These are phyloP conservation scores for Daldinia sp. DNA, from an alignment of 2,329 filamentous ascomycete species.

Conservation along the genomic window DNA sequence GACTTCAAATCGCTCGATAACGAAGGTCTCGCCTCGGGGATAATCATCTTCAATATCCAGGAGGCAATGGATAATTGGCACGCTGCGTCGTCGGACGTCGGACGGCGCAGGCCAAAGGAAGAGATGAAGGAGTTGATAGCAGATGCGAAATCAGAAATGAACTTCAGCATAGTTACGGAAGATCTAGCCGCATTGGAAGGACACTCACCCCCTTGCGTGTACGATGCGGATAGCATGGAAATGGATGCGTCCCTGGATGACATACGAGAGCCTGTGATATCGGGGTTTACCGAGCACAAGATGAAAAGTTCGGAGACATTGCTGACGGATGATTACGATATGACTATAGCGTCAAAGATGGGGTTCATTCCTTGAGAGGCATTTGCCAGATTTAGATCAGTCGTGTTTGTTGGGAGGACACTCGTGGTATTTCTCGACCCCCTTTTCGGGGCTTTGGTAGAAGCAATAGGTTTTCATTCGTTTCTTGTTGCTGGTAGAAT, in stretches of 20 bases:
- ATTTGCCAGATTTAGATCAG: neutral
- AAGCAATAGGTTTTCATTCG: conserved; percentile 6
- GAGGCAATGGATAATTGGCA: conserved; percentile 29
- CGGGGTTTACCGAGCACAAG: neutral
- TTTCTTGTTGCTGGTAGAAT: conserved; percentile 1
- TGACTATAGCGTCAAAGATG: conserved; percentile 33
- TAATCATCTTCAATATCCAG: conserved; percentile 31
- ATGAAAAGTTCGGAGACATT: conserved; percentile 12
- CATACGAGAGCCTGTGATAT: neutral
- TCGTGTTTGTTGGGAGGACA: neutral
- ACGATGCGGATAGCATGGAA: neutral
- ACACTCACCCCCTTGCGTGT: neutral
- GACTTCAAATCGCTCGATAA: conserved; percentile 9
- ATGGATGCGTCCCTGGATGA: neutral
- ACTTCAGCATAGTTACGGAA: neutral
- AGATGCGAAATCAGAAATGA: neutral
- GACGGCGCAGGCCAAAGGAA: neutral
- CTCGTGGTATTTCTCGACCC: neutral
- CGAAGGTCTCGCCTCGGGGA: conserved; percentile 17
- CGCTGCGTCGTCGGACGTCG: neutral
- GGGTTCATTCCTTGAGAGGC: conserved; percentile 20
- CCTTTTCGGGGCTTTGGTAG: neutral
- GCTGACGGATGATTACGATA: conserved; percentile 23
- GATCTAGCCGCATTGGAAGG: neutral
- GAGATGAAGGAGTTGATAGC: neutral